These are phyloP conservation scores for Hymenoscyphus fructigenus DNA, from an alignment of 2,329 filamentous ascomycete species.

Conservation along the genomic window DNA sequence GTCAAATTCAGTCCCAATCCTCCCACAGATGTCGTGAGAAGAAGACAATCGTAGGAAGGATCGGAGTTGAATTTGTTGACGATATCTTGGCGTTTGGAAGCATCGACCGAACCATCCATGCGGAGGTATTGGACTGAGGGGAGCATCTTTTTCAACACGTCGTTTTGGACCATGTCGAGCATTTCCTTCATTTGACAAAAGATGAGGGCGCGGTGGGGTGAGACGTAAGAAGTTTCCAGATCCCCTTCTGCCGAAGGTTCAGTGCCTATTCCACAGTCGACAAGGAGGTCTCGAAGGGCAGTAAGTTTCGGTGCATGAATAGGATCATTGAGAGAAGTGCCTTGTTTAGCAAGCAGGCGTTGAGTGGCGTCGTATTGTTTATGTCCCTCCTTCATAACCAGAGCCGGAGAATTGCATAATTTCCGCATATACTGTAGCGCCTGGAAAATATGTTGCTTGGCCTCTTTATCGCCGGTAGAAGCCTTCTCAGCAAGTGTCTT, in stretches of 20 bases:
- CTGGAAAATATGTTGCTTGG: constrained; percentile 98
- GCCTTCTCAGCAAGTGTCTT: constrained; percentile 85
- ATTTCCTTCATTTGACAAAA: constrained; percentile 99
- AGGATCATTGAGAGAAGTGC: constrained; percentile 80
- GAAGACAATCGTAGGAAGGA: constrained; percentile 89
- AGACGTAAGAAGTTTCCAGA: constrained; percentile 75
- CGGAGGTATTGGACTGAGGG: constrained; percentile 90
- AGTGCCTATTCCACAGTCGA: constrained; percentile 96
- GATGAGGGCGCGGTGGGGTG: constrained; percentile 90
- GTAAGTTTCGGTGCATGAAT: constrained; percentile 89
- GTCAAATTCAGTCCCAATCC: constrained; percentile 93
- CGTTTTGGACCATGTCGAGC: constrained; percentile 97
- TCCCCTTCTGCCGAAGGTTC: constrained; percentile 53
- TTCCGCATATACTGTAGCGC: constrained; percentile 99
- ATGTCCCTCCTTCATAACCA: constrained; percentile 94
- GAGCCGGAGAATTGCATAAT: constrained; percentile 93
- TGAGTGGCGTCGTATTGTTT: constrained; percentile 88
- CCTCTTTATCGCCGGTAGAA: constrained; percentile 80
- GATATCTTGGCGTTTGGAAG: constrained; percentile 91
- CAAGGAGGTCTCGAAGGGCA: constrained; percentile 85
- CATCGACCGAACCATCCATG: constrained; percentile 91
- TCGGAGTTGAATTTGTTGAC: constrained; percentile 99
- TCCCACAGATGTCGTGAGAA: constrained; percentile 93
- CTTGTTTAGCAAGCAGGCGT: constrained; percentile 72
- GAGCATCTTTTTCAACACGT: constrained; percentile 86